These are phyloP conservation scores for Phaeophleospora eucalypticola DNA, from an alignment of 2,329 filamentous ascomycete species.

Conservation along the genomic window DNA sequence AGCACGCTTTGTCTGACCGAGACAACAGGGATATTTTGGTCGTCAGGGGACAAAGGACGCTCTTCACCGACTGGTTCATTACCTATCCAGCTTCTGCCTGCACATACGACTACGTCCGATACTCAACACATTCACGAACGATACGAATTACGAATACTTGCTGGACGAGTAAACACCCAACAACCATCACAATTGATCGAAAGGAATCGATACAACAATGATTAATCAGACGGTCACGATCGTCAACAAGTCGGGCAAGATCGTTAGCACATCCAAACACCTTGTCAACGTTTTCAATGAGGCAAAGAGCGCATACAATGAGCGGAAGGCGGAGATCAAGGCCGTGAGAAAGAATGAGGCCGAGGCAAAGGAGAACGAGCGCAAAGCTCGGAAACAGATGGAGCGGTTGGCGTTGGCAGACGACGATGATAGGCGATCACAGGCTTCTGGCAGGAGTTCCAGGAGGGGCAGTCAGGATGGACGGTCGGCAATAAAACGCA, in stretches of 20 bases:
- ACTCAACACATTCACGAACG: constrained; percentile 1
- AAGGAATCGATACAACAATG: constrained; percentile 8
- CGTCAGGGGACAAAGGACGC: background rate
- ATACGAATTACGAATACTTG: background rate
- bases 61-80: background rate
- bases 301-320: constrained; percentile 79
- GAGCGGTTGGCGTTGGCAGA: constrained; percentile 47
- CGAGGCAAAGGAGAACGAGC: constrained; percentile 42
- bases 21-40: background rate
- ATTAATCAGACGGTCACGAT: constrained; percentile 76
- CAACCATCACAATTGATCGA: background rate
- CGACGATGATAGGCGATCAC: constrained; percentile 34
- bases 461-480: constrained; percentile 25
- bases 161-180: background rate
- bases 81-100: background rate
- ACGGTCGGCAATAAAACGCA: constrained; percentile 17
- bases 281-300: constrained; percentile 88
- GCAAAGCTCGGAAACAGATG: constrained; percentile 56
- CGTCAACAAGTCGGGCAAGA: constrained; percentile 85
- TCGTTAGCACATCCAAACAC: constrained; percentile 87
- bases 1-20: background rate
- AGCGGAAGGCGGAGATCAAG: constrained; percentile 78
- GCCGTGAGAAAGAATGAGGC: constrained; percentile 61
- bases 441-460: constrained; percentile 21
- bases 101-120: background rate